Conservation (phyloP, 2,329 filamentous ascomycete species). For the Lizonia empirigonia region DNA sequence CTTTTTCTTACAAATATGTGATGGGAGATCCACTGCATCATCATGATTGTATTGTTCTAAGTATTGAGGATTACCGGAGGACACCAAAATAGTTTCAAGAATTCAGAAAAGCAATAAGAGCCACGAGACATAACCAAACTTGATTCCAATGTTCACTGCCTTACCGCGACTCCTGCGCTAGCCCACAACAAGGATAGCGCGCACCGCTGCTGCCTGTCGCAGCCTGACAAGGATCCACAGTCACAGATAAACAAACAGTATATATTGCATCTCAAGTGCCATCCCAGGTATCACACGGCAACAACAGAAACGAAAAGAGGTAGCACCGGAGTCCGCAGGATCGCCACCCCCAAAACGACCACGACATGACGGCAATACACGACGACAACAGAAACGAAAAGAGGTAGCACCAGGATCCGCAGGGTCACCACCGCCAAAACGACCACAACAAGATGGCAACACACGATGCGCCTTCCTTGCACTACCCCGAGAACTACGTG, state of each 20-base stretch:
- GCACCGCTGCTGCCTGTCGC: background rate
- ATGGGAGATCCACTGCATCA: no score
- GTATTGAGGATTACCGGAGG: no score
- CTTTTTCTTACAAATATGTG: no score
- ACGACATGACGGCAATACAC: background rate
- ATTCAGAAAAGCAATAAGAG: no score
- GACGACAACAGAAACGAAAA: background rate
- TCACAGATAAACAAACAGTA: background rate
- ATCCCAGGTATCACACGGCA: background rate
- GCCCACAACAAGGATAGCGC: background rate
- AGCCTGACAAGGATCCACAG: background rate
- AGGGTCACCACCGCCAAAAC: background rate
- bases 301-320: background rate
- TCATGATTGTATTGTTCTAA: no score
- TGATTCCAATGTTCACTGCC: no score
- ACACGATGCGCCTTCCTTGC: slow-evolving; percentile 14
- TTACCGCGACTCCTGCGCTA: background rate
- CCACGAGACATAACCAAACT: no score
- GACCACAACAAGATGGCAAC: background rate
- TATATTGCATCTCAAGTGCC: background rate
- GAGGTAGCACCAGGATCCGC: background rate
- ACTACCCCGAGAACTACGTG: slow-evolving; percentile 24
- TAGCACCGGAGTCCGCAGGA: background rate
- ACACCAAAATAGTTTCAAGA: no score
- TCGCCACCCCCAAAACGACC: background rate